Evolutionary conservation across 2,329 filamentous ascomycete species (phyloP).

Genomic region (Colletotrichum theobromicola): DNA sequence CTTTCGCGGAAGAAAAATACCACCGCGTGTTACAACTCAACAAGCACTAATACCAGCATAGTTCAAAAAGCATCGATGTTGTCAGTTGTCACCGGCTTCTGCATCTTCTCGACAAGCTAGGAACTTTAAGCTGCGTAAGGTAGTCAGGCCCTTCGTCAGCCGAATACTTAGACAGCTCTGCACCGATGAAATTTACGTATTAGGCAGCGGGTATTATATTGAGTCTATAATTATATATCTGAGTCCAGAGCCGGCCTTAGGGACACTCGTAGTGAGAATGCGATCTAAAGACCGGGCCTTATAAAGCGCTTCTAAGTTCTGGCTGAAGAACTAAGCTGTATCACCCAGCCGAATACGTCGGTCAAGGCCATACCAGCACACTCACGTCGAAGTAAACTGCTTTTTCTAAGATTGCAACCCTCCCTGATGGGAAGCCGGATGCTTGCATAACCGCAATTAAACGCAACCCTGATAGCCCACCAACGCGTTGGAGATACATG

Average conservation of each 20-base stretch:
- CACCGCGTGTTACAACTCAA: too few relatives aligned
- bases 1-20: background rate
- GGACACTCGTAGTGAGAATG: background rate
- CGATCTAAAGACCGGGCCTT: background rate
- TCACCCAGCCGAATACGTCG: background rate
- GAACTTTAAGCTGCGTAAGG: background rate
- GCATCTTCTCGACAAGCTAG: background rate
- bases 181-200: background rate
- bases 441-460: background rate
- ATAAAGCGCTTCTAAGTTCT: background rate
- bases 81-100: background rate
- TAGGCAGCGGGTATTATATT: background rate
- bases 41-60: background rate
- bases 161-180: background rate
- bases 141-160: background rate
- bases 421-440: background rate
- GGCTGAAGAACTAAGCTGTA: accelerated
- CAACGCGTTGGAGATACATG: accelerated
- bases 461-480: accelerated
- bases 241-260: accelerated
- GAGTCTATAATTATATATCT: background rate
- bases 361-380: background rate
- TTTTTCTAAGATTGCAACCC: background rate
- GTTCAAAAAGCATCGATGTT: background rate
- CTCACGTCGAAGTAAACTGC: background rate